Percentiles rank a stretch among this genome's conserved stretches.
phyloP scores from a whole-genome alignment of 1,139 yeast genomes.

The Pichia sp. region DNA sequence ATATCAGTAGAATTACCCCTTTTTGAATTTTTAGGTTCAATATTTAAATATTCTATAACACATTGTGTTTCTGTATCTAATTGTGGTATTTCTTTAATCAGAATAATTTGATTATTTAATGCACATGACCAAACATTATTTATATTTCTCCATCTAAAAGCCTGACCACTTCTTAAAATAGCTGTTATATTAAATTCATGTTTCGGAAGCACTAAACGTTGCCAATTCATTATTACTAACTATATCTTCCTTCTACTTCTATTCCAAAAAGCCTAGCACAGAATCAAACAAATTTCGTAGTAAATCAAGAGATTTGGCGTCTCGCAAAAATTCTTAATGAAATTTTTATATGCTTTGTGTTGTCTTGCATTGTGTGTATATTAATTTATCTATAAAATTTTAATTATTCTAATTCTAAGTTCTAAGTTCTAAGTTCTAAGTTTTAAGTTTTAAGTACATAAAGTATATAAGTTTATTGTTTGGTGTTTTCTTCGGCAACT shows the following conservation, averaged over 20 bases:
- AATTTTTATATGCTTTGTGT: too few relatives aligned
- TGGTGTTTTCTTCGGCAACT: background rate
- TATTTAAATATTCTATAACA: slow-evolving; percentile 6
- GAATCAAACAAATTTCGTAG: background rate
- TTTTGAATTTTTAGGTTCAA: slow-evolving; percentile 27
- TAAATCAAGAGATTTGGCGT: too few relatives aligned
- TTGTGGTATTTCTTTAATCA: slow-evolving; percentile 32
- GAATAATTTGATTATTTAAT: slow-evolving; percentile 40
- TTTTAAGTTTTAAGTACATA: too few relatives aligned
- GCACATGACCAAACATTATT: slow-evolving; percentile 59
- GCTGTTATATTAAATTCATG: slow-evolving; percentile 56
- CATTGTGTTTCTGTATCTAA: slow-evolving; percentile 19
- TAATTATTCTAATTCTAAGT: too few relatives aligned
- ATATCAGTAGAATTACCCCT: slow-evolving; percentile 27
- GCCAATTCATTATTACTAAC: slow-evolving; percentile 7
- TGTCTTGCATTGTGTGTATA: too few relatives aligned
- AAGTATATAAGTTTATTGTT: background rate
- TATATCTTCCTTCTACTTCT: too few relatives aligned
- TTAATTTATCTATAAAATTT: too few relatives aligned
- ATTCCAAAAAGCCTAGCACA: background rate
- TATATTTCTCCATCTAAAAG: slow-evolving; percentile 65
- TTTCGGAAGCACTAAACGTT: slow-evolving; percentile 14
- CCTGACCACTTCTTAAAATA: slow-evolving; percentile 85
- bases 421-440: too few relatives aligned
- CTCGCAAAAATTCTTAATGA: too few relatives aligned